Base-by-base conservation (phyloP, 306 rosid species). In the Styphnolobium japonicum region DNA sequence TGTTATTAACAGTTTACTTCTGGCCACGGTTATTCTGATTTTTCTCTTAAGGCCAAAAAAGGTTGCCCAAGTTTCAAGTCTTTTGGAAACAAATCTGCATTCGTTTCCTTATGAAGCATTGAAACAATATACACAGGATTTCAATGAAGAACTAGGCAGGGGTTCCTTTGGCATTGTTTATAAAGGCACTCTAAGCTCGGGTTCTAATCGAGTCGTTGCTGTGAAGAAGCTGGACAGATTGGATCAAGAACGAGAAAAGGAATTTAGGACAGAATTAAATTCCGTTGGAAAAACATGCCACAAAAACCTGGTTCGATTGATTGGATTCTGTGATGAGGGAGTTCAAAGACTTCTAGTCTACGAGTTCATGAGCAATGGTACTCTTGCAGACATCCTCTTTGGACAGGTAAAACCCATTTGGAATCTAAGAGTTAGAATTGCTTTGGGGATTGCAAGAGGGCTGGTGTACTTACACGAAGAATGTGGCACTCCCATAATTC, bases 401-500 rank as follows among this genome's bases (percentile, higher is more conserved):
- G 56, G 56, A 49, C 1, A 49, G 5, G n/a, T 19, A 1, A n/a
- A 37, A 37, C n/a, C 71, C 34, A 10, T 1, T n/a, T 75, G 80
- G 80, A 45, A 19, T 61, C 9, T 27, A 6, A 75, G 80, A 31
- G 15, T 75, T 10, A 16, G 15, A 21, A 16, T 75, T 42, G 70
- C 71, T 9, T 16, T 75, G 25, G 70, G 70, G 7, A 75, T 75
- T 29, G 71, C 80, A 10, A 75, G 48, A 43, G 80, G 60, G 10
- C 6, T 75, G 18, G 33, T 58, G n/a, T 75, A 75, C 61, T 45
- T 75, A 5, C 71, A 75, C 2, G 71, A 75, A 45, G 71, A 75
- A 36, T 75, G 80, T 45, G 80, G n/a, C n/a, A n/a, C 42, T 4
- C 46, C 57, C 43, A 75, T 75, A 14, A 61, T 75, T 45, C 80